Evolutionary conservation across 2,329 filamentous ascomycete genomes (phyloP).

Genomic region (Bipolaris sorokiniana): DNA sequence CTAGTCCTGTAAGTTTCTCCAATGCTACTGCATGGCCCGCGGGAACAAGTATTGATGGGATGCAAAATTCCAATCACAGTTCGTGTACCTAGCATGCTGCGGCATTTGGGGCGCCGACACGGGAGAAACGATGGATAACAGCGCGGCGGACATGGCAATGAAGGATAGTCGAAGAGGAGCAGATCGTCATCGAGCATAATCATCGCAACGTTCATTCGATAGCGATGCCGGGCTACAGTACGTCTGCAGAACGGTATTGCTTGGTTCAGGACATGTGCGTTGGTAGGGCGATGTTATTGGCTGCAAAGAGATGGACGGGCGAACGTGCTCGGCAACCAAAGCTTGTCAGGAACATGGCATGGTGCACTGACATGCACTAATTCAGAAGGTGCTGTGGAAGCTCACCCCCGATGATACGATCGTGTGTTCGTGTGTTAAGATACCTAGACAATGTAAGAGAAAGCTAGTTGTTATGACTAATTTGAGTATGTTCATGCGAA

Average conservation of each 20-base stretch:
- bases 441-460: slow-evolving; percentile 14
- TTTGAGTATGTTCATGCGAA: no score
- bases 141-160: slow-evolving; percentile 7
- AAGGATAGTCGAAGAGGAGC: slow-evolving; percentile 8
- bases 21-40: slow-evolving; percentile 30
- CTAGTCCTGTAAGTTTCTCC: slow-evolving; percentile 7
- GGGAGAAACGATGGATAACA: slow-evolving; percentile 4
- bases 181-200: slow-evolving; percentile 16
- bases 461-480: no score
- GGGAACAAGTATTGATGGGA: slow-evolving; percentile 18
- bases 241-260: slow-evolving; percentile 1
- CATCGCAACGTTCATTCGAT: slow-evolving; percentile 12
- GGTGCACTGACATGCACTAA: slow-evolving; percentile 3
- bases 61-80: slow-evolving; percentile 27
- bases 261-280: slow-evolving; percentile 15
- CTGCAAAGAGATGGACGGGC: background rate
- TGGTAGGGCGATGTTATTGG: slow-evolving; percentile 11
- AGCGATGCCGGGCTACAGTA: background rate
- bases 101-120: slow-evolving; percentile 10
- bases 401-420: slow-evolving; percentile 45
- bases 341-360: slow-evolving; percentile 4
- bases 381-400: slow-evolving; percentile 12
- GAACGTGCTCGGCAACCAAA: slow-evolving; percentile 5
- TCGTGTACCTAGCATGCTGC: slow-evolving; percentile 24
- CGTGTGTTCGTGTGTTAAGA: background rate